Base-by-base conservation (phyloP, 495 filamentous ascomycete genomes). In the Aspergillus cavernicola region DNA sequence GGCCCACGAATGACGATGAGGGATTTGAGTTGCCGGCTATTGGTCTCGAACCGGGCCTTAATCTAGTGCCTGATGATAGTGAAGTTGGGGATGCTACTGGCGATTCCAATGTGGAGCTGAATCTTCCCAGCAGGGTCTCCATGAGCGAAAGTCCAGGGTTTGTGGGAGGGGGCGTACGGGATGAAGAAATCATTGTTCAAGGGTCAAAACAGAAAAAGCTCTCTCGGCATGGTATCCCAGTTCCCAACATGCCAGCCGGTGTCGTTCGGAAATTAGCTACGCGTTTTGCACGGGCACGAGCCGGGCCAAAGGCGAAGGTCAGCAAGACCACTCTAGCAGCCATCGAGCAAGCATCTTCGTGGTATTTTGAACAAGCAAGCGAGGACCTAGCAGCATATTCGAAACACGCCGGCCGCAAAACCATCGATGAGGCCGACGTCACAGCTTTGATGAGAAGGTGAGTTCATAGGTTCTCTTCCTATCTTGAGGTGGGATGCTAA, bases 331-430 rank as follows among this genome's bases (percentile, higher is more conserved):
- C 85, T 1, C 71, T 95, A 46, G 77, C 80, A 15, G 83, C 83
- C 20, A 84, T 96, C 32, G 82, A 85, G 63, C 83, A 87, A 60
- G 88, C 89, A 13, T 86, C 85, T 15, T 87, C 92, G 29, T 90
- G 87, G 84, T 96, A 89, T 68, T 95, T 95, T 62, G 86, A 92
- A 60, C 91, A 95, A 66, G 74, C 85, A 12, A 80, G 87, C 50
- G 87, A 88, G 20, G 89, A 95, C 61, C 72, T 96, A 53, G 80
- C 80, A 3, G 83, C 78, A 2, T 96, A 91, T 68, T 86, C 91
- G 8, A 76, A 84, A 42, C 91, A 96, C 66, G 90, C 88, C 4
- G 83, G 85, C 24, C 80, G 91, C 35, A 92, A 86, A 66, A 90
- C 83, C 4, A 92, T 96, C 62, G 86, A 93, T 48, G 90, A 95